A percentile compares a stretch with the other conserved stretches of the same genome.
phyloP scores from a whole-genome alignment of 176 grass and related monocot genomes.

The Triticum turgidum region DNA sequence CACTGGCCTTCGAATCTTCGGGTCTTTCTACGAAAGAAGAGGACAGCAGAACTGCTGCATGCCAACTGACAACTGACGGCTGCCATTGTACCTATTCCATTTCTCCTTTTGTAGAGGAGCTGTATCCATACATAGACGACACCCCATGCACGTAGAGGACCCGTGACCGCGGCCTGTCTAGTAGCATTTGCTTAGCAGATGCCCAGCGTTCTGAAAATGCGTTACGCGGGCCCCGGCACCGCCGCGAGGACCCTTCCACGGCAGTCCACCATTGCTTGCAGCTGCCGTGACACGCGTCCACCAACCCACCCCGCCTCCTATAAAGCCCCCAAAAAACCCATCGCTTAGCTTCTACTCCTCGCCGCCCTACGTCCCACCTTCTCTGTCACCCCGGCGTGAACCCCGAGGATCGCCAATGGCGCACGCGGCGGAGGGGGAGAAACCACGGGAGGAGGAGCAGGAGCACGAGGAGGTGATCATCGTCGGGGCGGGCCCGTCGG shows the following conservation, averaged over 20 bases:
- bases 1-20: no score
- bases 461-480: slow-evolving; percentile 44
- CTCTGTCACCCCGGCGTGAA: background rate
- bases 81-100: no score
- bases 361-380: background rate
- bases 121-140: no score
- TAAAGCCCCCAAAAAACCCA: background rate
- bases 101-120: no score
- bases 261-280: background rate
- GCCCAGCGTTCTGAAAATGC: no score
- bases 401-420: background rate
- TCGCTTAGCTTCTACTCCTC: slow-evolving; percentile 33
- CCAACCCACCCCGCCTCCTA: background rate
- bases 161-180: no score
- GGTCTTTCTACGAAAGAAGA: no score
- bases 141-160: no score
- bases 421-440: background rate
- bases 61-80: no score
- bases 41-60: no score
- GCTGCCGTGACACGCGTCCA: background rate
- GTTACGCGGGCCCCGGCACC: background rate
- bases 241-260: background rate
- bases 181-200: no score
- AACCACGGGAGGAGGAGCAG: background rate
- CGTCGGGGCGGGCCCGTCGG: slow-evolving; percentile 81